Evolutionary conservation across 768 basidiomycete species (phyloP).

Genomic region (Russula earlei): DNA sequence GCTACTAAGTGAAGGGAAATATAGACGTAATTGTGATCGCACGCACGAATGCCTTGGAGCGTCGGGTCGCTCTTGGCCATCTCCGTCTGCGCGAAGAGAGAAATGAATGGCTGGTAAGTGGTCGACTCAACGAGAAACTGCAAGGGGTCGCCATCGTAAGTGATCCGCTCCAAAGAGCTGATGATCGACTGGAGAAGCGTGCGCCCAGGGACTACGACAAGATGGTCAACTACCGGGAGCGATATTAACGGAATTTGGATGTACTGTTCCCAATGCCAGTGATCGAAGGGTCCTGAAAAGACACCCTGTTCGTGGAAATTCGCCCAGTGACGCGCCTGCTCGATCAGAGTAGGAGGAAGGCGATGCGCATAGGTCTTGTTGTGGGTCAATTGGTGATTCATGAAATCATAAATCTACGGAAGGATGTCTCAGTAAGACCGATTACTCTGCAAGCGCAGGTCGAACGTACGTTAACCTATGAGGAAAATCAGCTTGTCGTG

Average conservation of each 20-base stretch:
- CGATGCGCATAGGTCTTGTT: conserved; percentile 75
- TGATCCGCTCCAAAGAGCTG: conserved; percentile 62
- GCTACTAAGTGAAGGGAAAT: neutral
- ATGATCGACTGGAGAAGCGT: conserved; percentile 68
- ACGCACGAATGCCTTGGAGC: conserved; percentile 56
- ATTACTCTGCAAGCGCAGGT: neutral
- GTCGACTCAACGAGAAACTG: conserved; percentile 71
- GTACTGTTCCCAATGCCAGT: conserved; percentile 70
- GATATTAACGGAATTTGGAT: conserved; percentile 27
- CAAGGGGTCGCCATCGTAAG: conserved; percentile 70
- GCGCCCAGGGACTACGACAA: conserved; percentile 62
- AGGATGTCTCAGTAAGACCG: neutral
- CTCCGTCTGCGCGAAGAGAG: conserved; percentile 73
- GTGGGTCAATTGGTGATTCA: conserved; percentile 67
- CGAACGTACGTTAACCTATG: conserved; percentile 64
- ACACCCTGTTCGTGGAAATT: conserved; percentile 72
- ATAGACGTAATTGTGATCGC: neutral
- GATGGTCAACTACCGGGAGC: neutral
- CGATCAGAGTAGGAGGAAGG: conserved; percentile 67
- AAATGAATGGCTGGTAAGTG: conserved; percentile 87
- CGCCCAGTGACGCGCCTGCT: conserved; percentile 66
- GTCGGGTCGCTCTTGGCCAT: conserved; percentile 48
- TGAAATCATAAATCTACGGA: conserved; percentile 61
- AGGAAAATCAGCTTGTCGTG: conserved; percentile 17
- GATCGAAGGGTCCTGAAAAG: conserved; percentile 54